Percentiles rank a stretch among this genome's conserved stretches.
These are phyloP conservation scores for Seiridium unicorne DNA, from an alignment of 2,329 filamentous ascomycete genomes.

Conservation along the genomic window DNA sequence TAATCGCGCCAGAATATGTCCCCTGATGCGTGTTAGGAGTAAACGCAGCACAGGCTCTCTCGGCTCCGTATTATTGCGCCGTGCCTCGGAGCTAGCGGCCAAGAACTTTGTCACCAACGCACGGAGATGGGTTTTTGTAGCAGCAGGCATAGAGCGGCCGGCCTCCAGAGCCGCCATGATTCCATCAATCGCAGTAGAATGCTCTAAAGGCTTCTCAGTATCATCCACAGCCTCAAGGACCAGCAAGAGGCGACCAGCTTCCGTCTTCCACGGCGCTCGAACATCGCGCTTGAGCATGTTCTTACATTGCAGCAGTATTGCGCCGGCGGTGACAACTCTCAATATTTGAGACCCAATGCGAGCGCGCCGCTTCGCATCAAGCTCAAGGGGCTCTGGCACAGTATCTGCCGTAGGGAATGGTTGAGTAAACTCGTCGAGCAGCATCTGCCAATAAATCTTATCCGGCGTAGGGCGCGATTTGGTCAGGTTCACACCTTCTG, in stretches of 20 bases:
- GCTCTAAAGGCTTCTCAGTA: slow-evolving; percentile 44
- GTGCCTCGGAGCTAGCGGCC: slow-evolving; percentile 46
- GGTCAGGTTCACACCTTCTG: slow-evolving; percentile 62
- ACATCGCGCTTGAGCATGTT: slow-evolving; percentile 81
- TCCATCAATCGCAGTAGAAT: slow-evolving; percentile 51
- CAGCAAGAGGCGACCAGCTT: slow-evolving; percentile 68
- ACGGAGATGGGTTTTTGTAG: slow-evolving; percentile 58
- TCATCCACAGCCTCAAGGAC: slow-evolving; percentile 58
- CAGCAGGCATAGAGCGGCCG: slow-evolving; percentile 62
- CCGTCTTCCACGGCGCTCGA: slow-evolving; percentile 72
- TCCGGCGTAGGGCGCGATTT: slow-evolving; percentile 63
- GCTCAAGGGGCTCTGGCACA: slow-evolving; percentile 70
- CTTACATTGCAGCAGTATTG: slow-evolving; percentile 77
- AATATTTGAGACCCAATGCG: slow-evolving; percentile 56
- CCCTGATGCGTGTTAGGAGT: slow-evolving; percentile 64
- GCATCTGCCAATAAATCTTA: slow-evolving; percentile 73
- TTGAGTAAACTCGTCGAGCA: slow-evolving; percentile 73
- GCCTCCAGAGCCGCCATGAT: slow-evolving; percentile 63
- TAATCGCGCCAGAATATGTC: slow-evolving; percentile 64
- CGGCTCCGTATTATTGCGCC: slow-evolving; percentile 38
- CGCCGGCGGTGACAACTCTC: slow-evolving; percentile 69
- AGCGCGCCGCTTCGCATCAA: slow-evolving; percentile 65
- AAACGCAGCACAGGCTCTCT: slow-evolving; percentile 62
- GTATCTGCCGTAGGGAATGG: slow-evolving; percentile 52
- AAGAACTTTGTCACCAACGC: slow-evolving; percentile 57